These are phyloP conservation scores for Petasospora rhodanensis DNA, from an alignment of 1,139 yeast genomes.

Conservation along the genomic window DNA sequence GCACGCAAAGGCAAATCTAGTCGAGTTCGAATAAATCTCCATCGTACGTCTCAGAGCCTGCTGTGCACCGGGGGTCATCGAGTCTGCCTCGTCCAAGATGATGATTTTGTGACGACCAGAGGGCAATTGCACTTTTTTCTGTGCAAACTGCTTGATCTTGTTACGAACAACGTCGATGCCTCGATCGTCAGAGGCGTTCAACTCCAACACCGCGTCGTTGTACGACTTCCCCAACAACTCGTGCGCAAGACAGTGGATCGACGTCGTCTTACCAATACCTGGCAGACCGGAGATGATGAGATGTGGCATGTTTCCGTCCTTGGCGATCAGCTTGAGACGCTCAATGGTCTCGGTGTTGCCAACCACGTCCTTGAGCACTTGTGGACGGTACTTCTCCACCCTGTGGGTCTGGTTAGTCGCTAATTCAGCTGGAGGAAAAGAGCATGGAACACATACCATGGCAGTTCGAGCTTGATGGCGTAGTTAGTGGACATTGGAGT, in stretches of 20 bases:
- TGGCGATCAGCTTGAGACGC: conserved; percentile 75
- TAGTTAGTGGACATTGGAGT: no score
- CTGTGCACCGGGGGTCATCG: conserved; percentile 99
- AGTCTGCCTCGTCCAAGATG: conserved; percentile 92
- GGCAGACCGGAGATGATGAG: conserved; percentile 92
- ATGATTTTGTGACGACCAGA: conserved; percentile 82
- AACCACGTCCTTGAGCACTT: conserved; percentile 72
- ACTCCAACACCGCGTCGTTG: conserved; percentile 80
- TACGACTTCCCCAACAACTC: conserved; percentile 74
- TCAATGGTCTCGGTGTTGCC: conserved; percentile 91
- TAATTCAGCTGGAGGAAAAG: no score
- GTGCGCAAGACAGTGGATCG: conserved; percentile 84
- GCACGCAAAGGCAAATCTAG: conserved; percentile 97
- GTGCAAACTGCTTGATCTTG: conserved; percentile 92
- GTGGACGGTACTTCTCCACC: conserved; percentile 96
- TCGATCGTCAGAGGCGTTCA: conserved; percentile 95
- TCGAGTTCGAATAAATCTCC: conserved; percentile 92
- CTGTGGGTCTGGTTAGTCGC: no score
- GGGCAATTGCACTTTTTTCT: conserved; percentile 74
- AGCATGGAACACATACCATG: no score
- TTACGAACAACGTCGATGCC: conserved; percentile 94
- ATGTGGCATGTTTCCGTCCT: conserved; percentile 96
- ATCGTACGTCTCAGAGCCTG: conserved; percentile 95
- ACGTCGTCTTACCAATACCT: conserved; percentile 96
- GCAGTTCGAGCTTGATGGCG: conserved; percentile 31